Percentiles rank a stretch among this genome's conserved stretches.
Conservation (phyloP, 495 filamentous ascomycete species). For the Chaetomium cochliodes region DNA sequence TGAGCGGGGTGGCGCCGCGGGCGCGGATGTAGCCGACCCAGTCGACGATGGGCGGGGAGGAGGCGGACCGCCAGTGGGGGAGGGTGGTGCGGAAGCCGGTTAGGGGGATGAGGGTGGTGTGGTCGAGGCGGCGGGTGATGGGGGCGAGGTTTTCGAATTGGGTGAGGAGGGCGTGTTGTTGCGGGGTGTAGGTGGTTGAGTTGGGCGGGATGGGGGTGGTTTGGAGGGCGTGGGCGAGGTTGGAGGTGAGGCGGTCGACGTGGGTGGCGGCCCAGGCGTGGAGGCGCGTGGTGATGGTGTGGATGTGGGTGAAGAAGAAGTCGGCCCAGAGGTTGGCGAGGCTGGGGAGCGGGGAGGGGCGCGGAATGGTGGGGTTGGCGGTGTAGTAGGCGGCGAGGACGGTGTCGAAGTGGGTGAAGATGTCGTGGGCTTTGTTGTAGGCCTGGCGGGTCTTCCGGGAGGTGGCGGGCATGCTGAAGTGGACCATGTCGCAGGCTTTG, state of each 20-base stretch:
- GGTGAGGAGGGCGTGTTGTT: constrained; percentile 11
- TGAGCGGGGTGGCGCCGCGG: not conserved
- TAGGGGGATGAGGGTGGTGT: constrained; percentile 17
- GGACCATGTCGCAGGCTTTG: constrained; percentile 8
- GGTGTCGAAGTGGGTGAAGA: constrained; percentile 22
- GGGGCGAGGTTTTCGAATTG: constrained; percentile 3
- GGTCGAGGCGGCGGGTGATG: constrained; percentile 6
- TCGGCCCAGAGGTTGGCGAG: constrained; percentile 25
- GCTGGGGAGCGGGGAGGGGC: not conserved
- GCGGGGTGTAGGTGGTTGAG: not conserved
- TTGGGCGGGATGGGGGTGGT: not conserved
- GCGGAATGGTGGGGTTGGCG: not conserved
- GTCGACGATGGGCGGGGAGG: constrained; percentile 17
- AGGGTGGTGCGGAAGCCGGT: constrained; percentile 18
- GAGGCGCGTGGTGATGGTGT: constrained; percentile 13
- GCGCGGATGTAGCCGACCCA: constrained; percentile 8
- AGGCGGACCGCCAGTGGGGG: constrained; percentile 11
- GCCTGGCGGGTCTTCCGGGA: constrained; percentile 9
- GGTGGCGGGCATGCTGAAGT: constrained; percentile 16
- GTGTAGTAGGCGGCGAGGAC: constrained; percentile 19
- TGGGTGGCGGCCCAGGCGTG: constrained; percentile 20
- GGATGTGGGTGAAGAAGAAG: constrained; percentile 24
- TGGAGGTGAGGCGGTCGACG: not conserved
- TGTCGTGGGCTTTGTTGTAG: constrained; percentile 20
- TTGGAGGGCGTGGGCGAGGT: not conserved